A percentile compares a stretch with the other conserved stretches of the same genome.
These are phyloP conservation scores for Aciculosporium take DNA, from an alignment of 2,329 filamentous ascomycete genomes.

Conservation along the genomic window DNA sequence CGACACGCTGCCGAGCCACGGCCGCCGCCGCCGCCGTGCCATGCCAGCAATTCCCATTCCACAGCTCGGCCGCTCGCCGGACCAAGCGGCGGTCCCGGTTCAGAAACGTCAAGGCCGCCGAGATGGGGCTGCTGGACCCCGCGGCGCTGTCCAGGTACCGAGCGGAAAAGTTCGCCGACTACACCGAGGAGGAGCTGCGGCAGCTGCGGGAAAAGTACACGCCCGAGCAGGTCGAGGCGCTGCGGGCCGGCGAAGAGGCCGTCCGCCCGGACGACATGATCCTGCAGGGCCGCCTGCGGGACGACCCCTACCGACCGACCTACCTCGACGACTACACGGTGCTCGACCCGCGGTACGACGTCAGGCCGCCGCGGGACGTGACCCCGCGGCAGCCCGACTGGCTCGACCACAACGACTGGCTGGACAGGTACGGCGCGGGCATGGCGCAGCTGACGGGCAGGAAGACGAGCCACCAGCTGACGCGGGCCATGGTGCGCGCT, in stretches of 20 bases:
- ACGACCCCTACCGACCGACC: conserved; percentile 55
- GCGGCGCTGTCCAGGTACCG: conserved; percentile 30
- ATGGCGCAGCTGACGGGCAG: conserved; percentile 28
- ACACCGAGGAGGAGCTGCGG: conserved; percentile 51
- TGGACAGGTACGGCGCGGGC: conserved; percentile 39
- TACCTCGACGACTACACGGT: conserved; percentile 76
- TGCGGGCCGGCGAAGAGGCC: conserved; percentile 66
- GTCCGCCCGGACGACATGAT: conserved; percentile 63
- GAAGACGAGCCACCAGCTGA: conserved; percentile 28
- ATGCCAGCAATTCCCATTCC: conserved; percentile 36
- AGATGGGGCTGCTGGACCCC: conserved; percentile 35
- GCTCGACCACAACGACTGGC: conserved; percentile 46
- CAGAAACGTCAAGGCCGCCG: conserved; percentile 35
- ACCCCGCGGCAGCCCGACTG: conserved; percentile 40
- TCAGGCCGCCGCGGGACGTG: conserved; percentile 36
- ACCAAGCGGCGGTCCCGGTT: conserved; percentile 35
- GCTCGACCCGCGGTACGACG: conserved; percentile 66
- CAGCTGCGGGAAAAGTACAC: conserved; percentile 56
- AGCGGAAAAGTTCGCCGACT: conserved; percentile 42
- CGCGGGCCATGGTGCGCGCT: conserved; percentile 26
- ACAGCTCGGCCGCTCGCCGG: conserved; percentile 35
- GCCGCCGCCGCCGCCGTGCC: conserved; percentile 14
- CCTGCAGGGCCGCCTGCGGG: conserved; percentile 55
- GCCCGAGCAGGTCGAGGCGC: conserved; percentile 63
- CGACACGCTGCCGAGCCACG: conserved; percentile 13